phyloP scores from a whole-genome alignment of 2,329 filamentous ascomycete genomes.

The Teratosphaeria epicoccoides region DNA sequence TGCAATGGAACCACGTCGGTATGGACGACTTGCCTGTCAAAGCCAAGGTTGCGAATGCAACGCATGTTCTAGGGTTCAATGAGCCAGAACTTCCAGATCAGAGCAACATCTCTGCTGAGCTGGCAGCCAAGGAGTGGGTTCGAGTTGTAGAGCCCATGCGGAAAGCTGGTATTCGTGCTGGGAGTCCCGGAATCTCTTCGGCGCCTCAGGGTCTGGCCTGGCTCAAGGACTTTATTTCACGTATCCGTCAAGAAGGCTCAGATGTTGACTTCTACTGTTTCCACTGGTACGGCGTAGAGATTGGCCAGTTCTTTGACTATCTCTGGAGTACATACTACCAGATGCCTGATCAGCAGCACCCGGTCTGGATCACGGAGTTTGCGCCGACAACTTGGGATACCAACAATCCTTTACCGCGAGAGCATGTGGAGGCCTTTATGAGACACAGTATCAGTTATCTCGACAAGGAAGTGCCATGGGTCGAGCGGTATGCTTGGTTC shows the following conservation, averaged over 20 bases:
- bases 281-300: constrained; percentile 23
- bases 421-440: constrained; percentile 22
- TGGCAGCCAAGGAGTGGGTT: constrained; percentile 20
- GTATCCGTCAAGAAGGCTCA: constrained; percentile 14
- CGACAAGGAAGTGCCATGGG: constrained; percentile 22
- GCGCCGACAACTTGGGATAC: constrained; percentile 23
- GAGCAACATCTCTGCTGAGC: constrained; percentile 18
- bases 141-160: constrained; percentile 21
- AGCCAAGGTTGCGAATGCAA: constrained; percentile 5
- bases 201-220: constrained; percentile 19
- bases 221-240: constrained; percentile 18
- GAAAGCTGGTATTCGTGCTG: constrained; percentile 15
- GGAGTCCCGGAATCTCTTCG: constrained; percentile 21
- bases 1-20: constrained; percentile 25
- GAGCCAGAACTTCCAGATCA: constrained; percentile 25
- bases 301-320: constrained; percentile 25
- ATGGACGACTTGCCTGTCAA: constrained; percentile 19
- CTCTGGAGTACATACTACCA: constrained; percentile 21
- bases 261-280: constrained; percentile 24
- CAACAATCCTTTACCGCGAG: constrained; percentile 13
- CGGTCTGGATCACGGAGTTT: constrained; percentile 19
- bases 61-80: constrained; percentile 20
- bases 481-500: constrained; percentile 26
- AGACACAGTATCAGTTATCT: constrained; percentile 20
- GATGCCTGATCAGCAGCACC: constrained; percentile 12